Evolutionary conservation across 2,329 filamentous ascomycete species (phyloP).

Genomic region (Colletotrichum costaricense): DNA sequence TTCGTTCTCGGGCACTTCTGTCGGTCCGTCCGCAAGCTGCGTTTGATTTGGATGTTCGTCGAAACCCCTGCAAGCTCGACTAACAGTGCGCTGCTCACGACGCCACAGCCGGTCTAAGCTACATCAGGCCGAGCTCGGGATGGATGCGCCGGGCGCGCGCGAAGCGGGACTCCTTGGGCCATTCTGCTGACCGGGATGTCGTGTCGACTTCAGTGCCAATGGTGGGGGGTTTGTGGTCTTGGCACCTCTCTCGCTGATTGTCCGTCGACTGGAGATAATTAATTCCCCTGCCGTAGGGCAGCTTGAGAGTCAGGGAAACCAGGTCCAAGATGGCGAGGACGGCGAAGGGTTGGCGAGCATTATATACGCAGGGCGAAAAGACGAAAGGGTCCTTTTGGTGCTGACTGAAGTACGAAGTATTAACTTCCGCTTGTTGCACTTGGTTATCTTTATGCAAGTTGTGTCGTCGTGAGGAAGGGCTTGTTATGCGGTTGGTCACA

Average conservation of each 20-base stretch:
- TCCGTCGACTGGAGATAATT: background rate
- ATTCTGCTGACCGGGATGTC: background rate
- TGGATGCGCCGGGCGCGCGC: constrained; percentile 29
- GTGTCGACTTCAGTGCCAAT: background rate
- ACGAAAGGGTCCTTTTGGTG: background rate
- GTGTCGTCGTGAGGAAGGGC: background rate
- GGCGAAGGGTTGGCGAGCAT: background rate
- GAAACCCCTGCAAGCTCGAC: constrained; percentile 28
- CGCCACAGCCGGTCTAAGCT: constrained; percentile 11
- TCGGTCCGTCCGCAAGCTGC: constrained; percentile 21
- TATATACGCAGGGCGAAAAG: background rate
- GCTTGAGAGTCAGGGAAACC: background rate
- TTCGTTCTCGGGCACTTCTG: constrained; percentile 9
- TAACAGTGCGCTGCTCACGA: constrained; percentile 1
- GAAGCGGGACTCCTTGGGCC: constrained; percentile 15
- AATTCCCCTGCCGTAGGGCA: constrained; percentile 7
- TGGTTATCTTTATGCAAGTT: background rate
- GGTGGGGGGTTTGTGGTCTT: background rate
- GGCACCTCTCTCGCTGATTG: background rate
- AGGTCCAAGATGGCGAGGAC: background rate
- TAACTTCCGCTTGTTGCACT: background rate
- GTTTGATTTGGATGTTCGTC: constrained; percentile 36
- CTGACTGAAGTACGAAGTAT: background rate
- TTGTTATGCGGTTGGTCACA: background rate
- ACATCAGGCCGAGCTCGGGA: constrained; percentile 22